Conservation (phyloP, 345 rosid species). For the Adansonia digitata region DNA sequence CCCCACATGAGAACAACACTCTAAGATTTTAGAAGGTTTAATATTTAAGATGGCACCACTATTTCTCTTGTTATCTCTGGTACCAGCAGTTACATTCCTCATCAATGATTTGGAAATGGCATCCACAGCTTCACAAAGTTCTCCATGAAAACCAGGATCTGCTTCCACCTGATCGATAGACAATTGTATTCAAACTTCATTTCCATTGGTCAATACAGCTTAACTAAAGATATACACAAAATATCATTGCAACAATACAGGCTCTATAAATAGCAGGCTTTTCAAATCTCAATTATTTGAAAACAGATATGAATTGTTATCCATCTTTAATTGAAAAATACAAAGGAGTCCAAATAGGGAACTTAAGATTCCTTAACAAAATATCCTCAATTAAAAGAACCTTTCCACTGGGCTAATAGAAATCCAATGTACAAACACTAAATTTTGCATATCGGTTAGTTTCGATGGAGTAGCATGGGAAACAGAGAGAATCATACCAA, state of each 20-base stretch:
- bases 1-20: conserved; percentile 15
- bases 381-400: not conserved
- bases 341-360: not conserved
- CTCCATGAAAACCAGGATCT: conserved; percentile 19
- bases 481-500: conserved; percentile 40
- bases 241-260: no score
- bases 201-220: not conserved
- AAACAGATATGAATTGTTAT: not conserved
- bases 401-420: not conserved
- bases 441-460: conserved; percentile 5
- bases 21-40: conserved; percentile 21
- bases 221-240: not conserved
- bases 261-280: not conserved
- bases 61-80: conserved; percentile 12
- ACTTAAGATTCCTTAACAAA: not conserved
- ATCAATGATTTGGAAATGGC: conserved; percentile 19
- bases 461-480: not conserved
- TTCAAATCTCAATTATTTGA: not conserved
- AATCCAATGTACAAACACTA: not conserved
- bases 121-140: conserved; percentile 21
- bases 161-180: conserved; percentile 20
- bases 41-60: conserved; percentile 1
- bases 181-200: not conserved
- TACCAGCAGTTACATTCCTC: conserved; percentile 26
- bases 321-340: not conserved